Percentiles rank a stretch among this genome's conserved stretches.
Evolutionary conservation across 2,329 filamentous ascomycete species (phyloP).

Genomic region (Ciborinia camelliae): DNA sequence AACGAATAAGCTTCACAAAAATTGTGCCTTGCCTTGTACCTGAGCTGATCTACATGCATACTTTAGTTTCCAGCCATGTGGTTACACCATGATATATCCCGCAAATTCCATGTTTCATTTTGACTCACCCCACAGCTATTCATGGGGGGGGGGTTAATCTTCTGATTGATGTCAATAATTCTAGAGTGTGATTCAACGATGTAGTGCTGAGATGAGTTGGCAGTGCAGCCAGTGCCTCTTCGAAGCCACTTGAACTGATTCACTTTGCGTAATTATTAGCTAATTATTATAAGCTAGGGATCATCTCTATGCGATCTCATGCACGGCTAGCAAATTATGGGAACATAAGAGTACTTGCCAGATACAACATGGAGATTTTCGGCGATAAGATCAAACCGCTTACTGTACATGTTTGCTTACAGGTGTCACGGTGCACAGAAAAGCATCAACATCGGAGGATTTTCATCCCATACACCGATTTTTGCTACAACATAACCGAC

Average conservation of each 20-base stretch:
- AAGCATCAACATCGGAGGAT: neutral
- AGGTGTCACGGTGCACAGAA: neutral
- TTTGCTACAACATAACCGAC: too few species aligned
- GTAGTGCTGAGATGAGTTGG: neutral
- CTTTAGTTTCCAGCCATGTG: neutral
- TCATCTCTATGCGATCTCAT: neutral
- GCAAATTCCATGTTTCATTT: neutral
- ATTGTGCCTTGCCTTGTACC: neutral
- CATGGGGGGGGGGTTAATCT: too few species aligned
- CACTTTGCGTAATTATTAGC: neutral
- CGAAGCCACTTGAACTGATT: too few species aligned
- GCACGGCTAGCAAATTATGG: neutral
- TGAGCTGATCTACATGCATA: neutral
- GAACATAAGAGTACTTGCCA: neutral
- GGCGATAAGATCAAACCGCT: neutral
- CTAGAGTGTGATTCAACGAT: neutral
- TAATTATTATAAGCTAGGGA: neutral
- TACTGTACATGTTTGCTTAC: neutral
- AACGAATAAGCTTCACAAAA: neutral
- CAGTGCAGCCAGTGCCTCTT: neutral
- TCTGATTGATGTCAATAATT: conserved; percentile 1
- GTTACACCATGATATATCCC: neutral
- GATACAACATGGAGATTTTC: neutral
- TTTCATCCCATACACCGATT: neutral
- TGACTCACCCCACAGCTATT: neutral